Percentiles rank a stretch among this genome's conserved stretches.
These are phyloP conservation scores for Neurospora sublineolata DNA, from an alignment of 495 filamentous ascomycete species.

Conservation along the genomic window DNA sequence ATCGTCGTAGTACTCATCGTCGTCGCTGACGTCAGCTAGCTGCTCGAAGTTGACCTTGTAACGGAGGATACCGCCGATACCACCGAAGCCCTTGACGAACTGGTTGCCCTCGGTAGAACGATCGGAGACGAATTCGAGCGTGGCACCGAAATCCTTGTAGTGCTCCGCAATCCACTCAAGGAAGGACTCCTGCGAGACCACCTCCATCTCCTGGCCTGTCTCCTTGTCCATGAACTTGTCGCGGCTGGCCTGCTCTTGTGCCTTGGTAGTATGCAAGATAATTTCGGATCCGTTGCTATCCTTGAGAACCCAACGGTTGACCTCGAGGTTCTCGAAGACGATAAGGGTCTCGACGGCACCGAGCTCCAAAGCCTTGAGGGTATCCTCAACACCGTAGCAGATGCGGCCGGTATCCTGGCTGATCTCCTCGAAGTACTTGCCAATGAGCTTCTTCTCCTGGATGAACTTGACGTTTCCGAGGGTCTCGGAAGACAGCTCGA, in stretches of 20 bases:
- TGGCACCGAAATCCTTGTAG: slow-evolving; percentile 94
- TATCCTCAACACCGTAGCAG: slow-evolving; percentile 96
- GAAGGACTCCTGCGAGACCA: slow-evolving; percentile 74
- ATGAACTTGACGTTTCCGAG: slow-evolving; percentile 98
- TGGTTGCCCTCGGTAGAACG: slow-evolving; percentile 95
- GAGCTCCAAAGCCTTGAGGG: slow-evolving; percentile 90
- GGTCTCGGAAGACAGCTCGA: slow-evolving; percentile 90
- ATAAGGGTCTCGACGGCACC: slow-evolving; percentile 91
- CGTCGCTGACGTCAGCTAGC: slow-evolving; percentile 84
- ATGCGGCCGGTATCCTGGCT: slow-evolving; percentile 91
- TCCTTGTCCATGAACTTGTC: slow-evolving; percentile 87
- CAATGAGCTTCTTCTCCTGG: slow-evolving; percentile 99
- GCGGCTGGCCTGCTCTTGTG: slow-evolving; percentile 62
- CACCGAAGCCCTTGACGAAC: slow-evolving; percentile 98
- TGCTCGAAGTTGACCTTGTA: slow-evolving; percentile 99
- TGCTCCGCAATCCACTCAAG: slow-evolving; percentile 97
- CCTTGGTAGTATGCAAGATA: slow-evolving; percentile 79
- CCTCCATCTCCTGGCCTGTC: slow-evolving; percentile 92
- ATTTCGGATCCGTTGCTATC: slow-evolving; percentile 55
- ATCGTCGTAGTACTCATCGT: slow-evolving; percentile 99
- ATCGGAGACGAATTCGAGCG: slow-evolving; percentile 95
- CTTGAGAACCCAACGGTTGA: slow-evolving; percentile 85
- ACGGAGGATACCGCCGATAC: slow-evolving; percentile 89
- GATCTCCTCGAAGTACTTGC: slow-evolving; percentile 97
- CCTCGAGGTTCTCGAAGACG: slow-evolving; percentile 94